phyloP scores from a whole-genome alignment of 2,329 filamentous ascomycete species.

The Cadophora gregata region DNA sequence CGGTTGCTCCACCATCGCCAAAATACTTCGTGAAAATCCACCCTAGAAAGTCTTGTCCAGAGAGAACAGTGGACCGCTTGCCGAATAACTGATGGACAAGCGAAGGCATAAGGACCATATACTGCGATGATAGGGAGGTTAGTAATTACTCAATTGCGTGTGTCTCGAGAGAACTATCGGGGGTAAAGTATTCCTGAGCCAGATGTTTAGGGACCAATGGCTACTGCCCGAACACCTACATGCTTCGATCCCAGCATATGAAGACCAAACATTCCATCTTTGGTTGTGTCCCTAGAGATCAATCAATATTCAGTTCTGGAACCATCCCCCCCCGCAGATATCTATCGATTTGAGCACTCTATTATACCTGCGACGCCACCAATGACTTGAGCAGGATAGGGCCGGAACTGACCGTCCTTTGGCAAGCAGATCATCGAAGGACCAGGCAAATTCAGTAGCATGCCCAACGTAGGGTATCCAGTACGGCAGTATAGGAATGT shows the following conservation, averaged over 20 bases:
- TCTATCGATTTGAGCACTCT: neutral
- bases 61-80: constrained; percentile 19
- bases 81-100: constrained; percentile 21
- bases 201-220: too few relatives aligned
- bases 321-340: neutral
- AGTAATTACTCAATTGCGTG: too few relatives aligned
- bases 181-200: too few relatives aligned
- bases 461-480: constrained; percentile 65
- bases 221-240: too few relatives aligned
- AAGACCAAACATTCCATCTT: constrained; percentile 23
- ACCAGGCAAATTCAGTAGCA: constrained; percentile 48
- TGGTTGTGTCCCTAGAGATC: constrained; percentile 9
- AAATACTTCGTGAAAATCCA: constrained; percentile 25
- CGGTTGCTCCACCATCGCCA: constrained; percentile 24
- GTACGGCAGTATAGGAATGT: constrained; percentile 54
- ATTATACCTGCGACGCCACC: neutral
- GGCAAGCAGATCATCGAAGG: constrained; percentile 19
- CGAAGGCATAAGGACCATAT: constrained; percentile 25
- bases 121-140: too few relatives aligned
- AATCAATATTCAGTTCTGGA: neutral
- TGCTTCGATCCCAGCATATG: constrained; percentile 17
- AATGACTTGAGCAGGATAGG: neutral
- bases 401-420: constrained; percentile 10
- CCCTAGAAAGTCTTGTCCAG: constrained; percentile 19
- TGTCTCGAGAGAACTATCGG: too few relatives aligned